Evolutionary conservation across 768 basidiomycete species (phyloP).

Genomic region (Pleurotus cornucopiae): DNA sequence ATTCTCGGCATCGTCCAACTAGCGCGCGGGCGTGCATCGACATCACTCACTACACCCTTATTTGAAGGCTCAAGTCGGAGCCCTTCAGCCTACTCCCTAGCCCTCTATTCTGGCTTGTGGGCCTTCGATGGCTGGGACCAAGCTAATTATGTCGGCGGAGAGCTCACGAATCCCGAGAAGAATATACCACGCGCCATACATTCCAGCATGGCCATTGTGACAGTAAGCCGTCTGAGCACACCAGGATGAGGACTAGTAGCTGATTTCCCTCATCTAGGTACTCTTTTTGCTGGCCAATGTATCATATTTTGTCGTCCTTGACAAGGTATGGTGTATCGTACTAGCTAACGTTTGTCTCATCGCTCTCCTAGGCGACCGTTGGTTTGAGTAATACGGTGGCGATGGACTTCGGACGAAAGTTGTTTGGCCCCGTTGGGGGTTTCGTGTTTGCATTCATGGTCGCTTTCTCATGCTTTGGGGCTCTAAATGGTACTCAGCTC

Average conservation of each 20-base stretch:
- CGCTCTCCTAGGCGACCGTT: slow-evolving; percentile 45
- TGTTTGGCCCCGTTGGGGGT: slow-evolving; percentile 87
- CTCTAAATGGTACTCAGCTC: slow-evolving; percentile 65
- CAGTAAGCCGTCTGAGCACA: slow-evolving; percentile 38
- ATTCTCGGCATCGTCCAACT: slow-evolving; percentile 78
- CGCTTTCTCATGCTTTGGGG: slow-evolving; percentile 92
- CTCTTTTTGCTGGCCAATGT: slow-evolving; percentile 82
- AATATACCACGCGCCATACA: slow-evolving; percentile 90
- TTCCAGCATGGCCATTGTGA: slow-evolving; percentile 81
- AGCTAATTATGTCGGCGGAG: slow-evolving; percentile 87
- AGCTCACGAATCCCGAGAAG: slow-evolving; percentile 75
- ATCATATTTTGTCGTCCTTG: slow-evolving; percentile 91
- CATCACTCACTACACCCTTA: slow-evolving; percentile 60
- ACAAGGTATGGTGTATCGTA: slow-evolving; percentile 45
- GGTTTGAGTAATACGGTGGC: slow-evolving; percentile 83
- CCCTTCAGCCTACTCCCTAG: slow-evolving; percentile 86
- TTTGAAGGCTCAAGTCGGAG: slow-evolving; percentile 74
- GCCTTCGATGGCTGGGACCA: slow-evolving; percentile 98
- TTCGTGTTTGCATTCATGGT: slow-evolving; percentile 87
- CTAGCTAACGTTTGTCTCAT: not conserved
- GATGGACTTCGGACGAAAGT: slow-evolving; percentile 84
- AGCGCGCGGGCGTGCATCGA: slow-evolving; percentile 63
- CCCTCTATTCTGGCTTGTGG: slow-evolving; percentile 92
- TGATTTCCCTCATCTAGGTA: slow-evolving; percentile 33
- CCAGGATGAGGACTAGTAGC: not conserved